Percentiles rank a stretch among this genome's conserved stretches.
These are phyloP conservation scores for Sphaerobolus stellatus DNA, from an alignment of 1,284 basidiomycete genomes.

Conservation along the genomic window DNA sequence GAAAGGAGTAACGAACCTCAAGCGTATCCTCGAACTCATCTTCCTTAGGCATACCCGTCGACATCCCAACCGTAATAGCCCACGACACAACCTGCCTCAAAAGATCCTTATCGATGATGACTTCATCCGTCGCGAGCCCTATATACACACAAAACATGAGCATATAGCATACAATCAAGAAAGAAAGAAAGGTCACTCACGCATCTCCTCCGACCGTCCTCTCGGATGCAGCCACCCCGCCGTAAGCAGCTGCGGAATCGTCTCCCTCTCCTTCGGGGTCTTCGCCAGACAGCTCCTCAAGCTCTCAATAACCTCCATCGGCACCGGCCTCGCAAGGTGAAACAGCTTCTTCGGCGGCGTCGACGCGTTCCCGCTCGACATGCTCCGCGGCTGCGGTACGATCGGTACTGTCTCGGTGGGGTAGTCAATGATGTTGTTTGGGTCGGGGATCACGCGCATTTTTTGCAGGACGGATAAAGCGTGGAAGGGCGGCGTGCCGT, in stretches of 20 bases:
- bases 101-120: slow-evolving; percentile 9
- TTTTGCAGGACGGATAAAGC: slow-evolving; percentile 81
- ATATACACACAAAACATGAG: not conserved
- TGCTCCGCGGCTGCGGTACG: slow-evolving; percentile 37
- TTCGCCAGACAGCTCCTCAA: slow-evolving; percentile 76
- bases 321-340: slow-evolving; percentile 63
- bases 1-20: not conserved
- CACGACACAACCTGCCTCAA: slow-evolving; percentile 12
- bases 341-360: slow-evolving; percentile 57
- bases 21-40: slow-evolving; percentile 12
- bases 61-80: slow-evolving; percentile 7
- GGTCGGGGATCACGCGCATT: slow-evolving; percentile 85
- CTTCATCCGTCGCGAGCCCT: slow-evolving; percentile 8
- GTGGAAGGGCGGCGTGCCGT: slow-evolving; percentile 91
- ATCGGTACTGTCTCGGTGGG: slow-evolving; percentile 62
- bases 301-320: slow-evolving; percentile 65
- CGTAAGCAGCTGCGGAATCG: slow-evolving; percentile 63
- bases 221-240: slow-evolving; percentile 22
- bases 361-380: slow-evolving; percentile 20
- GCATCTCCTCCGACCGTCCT: slow-evolving; percentile 9
- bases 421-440: slow-evolving; percentile 70
- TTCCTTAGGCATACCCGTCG: slow-evolving; percentile 11
- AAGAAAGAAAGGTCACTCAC: not conserved
- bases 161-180: not conserved
- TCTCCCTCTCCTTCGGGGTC: slow-evolving; percentile 72